A percentile compares a stretch with the other conserved stretches of the same genome.
phyloP scores from a whole-genome alignment of 768 basidiomycete genomes.

The Fomitopsis pulvina region DNA sequence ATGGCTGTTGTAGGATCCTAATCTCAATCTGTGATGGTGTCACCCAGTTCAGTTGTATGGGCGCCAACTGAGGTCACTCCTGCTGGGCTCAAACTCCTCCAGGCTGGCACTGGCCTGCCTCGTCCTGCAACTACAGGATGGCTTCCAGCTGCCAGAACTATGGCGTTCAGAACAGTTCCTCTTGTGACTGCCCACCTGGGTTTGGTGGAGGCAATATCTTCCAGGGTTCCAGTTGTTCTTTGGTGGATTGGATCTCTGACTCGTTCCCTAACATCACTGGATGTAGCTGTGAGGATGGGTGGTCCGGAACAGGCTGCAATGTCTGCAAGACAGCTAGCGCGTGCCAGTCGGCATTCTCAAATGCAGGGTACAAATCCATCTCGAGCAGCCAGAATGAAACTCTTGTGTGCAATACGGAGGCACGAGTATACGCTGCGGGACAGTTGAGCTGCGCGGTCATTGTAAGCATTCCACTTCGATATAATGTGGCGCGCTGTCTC shows the following conservation, averaged over 20 bases:
- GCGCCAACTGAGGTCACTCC: too few species aligned
- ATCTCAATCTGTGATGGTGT: too few species aligned
- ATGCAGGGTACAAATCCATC: constrained; percentile 22
- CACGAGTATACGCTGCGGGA: constrained; percentile 70
- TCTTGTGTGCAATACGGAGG: constrained; percentile 62
- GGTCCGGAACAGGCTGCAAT: constrained; percentile 75
- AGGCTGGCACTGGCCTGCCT: not conserved
- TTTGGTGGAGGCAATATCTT: constrained; percentile 80
- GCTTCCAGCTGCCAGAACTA: constrained; percentile 57
- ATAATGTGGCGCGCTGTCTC: not conserved
- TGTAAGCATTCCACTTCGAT: constrained; percentile 47
- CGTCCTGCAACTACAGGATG: constrained; percentile 1
- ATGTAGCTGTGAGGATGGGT: constrained; percentile 69
- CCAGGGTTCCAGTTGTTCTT: constrained; percentile 54
- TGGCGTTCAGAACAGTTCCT: constrained; percentile 46
- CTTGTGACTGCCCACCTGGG: constrained; percentile 75
- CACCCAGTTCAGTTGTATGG: too few species aligned
- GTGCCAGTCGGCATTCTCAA: constrained; percentile 55
- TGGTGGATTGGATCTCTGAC: constrained; percentile 32
- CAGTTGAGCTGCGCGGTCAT: constrained; percentile 82
- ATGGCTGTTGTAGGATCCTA: too few species aligned
- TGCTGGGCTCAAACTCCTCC: not conserved
- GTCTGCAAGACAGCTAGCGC: constrained; percentile 65
- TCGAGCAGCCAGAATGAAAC: constrained; percentile 46
- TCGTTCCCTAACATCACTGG: constrained; percentile 60